These are phyloP conservation scores for Saccharum hybrid DNA, from an alignment of 202 grass and related monocot species.

Conservation along the genomic window DNA sequence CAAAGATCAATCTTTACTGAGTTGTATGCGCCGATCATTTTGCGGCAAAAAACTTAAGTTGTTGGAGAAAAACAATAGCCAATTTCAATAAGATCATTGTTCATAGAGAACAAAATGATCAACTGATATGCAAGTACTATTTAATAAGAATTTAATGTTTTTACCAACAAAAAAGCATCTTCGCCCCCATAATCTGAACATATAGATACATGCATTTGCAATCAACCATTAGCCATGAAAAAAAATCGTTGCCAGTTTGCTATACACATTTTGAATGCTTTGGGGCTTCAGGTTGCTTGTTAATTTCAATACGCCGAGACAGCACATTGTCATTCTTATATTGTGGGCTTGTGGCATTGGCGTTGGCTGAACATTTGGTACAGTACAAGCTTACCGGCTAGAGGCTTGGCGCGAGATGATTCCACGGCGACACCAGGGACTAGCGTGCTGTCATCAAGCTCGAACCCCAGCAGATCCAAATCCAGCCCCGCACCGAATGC, in stretches of 20 bases:
- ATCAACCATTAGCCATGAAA: neutral
- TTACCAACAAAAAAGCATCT: neutral
- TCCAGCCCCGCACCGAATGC: conserved; percentile 83
- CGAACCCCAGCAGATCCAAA: conserved; percentile 84
- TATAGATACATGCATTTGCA: neutral
- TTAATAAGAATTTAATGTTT: neutral
- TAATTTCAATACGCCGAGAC: neutral
- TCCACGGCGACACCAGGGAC: conserved; percentile 91
- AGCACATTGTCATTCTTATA: neutral
- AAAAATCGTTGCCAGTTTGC: neutral
- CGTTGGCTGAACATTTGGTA: neutral
- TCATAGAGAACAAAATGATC: neutral
- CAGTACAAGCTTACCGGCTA: conserved; percentile 63
- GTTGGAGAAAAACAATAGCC: neutral
- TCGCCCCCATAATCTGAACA: neutral
- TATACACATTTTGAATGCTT: neutral
- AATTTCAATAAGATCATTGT: neutral
- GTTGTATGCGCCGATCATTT: neutral
- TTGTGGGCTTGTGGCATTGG: neutral
- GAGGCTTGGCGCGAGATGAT: conserved; percentile 85
- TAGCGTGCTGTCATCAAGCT: conserved; percentile 75
- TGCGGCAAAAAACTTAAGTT: neutral
- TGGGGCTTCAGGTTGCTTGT: neutral
- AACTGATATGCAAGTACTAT: neutral
- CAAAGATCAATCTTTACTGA: neutral